phyloP scores from a whole-genome alignment of 139 green algal genomes.

The Nannochloris sp. region DNA sequence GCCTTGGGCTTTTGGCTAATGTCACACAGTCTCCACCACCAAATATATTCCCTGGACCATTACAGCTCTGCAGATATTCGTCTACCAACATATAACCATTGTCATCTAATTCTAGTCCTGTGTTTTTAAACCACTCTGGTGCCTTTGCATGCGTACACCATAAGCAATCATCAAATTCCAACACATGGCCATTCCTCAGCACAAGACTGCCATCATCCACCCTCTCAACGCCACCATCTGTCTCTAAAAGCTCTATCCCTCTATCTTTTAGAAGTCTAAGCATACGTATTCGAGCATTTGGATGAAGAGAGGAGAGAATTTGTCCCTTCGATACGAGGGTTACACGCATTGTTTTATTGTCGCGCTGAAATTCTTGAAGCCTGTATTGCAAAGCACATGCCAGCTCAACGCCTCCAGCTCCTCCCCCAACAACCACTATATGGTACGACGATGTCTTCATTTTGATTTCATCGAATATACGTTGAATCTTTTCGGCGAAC shows the following conservation, averaged over 20 bases:
- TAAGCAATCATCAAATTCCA: constrained; percentile 74
- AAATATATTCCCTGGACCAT: constrained; percentile 70
- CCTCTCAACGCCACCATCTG: background rate
- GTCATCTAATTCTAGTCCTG: constrained; percentile 18
- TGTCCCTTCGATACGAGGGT: constrained; percentile 31
- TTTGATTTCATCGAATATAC: background rate
- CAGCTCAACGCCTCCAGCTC: constrained; percentile 84
- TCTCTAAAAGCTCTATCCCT: constrained; percentile 12
- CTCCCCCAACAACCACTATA: constrained; percentile 82
- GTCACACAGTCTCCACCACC: constrained; percentile 79
- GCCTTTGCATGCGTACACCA: constrained; percentile 87
- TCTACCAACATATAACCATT: constrained; percentile 79
- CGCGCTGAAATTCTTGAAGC: constrained; percentile 17
- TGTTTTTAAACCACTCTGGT: constrained; percentile 57
- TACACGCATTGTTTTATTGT: constrained; percentile 3
- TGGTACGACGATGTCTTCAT: background rate
- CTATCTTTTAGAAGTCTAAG: constrained; percentile 26
- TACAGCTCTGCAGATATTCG: constrained; percentile 45
- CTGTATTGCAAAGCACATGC: constrained; percentile 57
- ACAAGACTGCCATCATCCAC: constrained; percentile 22
- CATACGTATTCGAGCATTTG: constrained; percentile 28
- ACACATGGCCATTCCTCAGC: constrained; percentile 21
- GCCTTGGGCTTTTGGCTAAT: constrained; percentile 60
- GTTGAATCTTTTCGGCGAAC: constrained; percentile 21
- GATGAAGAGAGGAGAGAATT: constrained; percentile 34